These are phyloP conservation scores for Colletotrichum sp. DNA, from an alignment of 2,329 filamentous ascomycete genomes.

Conservation along the genomic window DNA sequence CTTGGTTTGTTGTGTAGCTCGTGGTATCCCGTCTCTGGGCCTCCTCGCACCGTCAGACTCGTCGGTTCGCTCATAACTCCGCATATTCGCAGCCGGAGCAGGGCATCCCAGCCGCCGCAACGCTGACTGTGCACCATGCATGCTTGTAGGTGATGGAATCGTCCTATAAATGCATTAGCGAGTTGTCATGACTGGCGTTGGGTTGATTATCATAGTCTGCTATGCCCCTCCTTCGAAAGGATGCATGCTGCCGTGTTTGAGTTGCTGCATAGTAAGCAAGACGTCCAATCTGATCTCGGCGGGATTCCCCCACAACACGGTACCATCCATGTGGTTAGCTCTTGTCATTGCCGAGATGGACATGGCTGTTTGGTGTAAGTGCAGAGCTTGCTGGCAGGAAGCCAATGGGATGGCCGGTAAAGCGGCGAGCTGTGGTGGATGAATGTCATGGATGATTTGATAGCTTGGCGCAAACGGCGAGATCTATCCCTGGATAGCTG, in stretches of 20 bases:
- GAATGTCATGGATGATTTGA: neutral
- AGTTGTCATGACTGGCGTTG: neutral
- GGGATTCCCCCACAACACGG: neutral
- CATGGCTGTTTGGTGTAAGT: neutral
- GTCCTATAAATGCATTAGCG: neutral
- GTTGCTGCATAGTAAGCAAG: neutral
- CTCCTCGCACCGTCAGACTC: neutral
- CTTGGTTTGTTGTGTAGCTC: neutral
- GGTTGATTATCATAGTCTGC: neutral
- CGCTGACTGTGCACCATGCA: slow-evolving; percentile 1
- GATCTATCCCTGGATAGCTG: neutral
- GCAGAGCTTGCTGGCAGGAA: neutral
- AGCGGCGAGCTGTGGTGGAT: neutral
- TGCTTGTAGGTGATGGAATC: neutral
- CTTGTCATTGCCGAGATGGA: neutral
- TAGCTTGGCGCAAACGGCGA: neutral
- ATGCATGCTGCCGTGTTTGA: neutral
- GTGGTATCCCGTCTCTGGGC: neutral
- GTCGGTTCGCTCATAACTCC: neutral
- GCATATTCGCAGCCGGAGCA: neutral
- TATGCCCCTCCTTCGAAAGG: neutral
- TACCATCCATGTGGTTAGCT: neutral
- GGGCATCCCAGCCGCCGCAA: neutral
- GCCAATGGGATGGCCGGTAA: neutral
- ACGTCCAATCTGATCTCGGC: neutral